Percentiles rank a stretch among this genome's conserved stretches.
These are phyloP conservation scores for Saksenaea oblongispora DNA, from an alignment of 371 early-diverging fungal genomes.

Conservation along the genomic window DNA sequence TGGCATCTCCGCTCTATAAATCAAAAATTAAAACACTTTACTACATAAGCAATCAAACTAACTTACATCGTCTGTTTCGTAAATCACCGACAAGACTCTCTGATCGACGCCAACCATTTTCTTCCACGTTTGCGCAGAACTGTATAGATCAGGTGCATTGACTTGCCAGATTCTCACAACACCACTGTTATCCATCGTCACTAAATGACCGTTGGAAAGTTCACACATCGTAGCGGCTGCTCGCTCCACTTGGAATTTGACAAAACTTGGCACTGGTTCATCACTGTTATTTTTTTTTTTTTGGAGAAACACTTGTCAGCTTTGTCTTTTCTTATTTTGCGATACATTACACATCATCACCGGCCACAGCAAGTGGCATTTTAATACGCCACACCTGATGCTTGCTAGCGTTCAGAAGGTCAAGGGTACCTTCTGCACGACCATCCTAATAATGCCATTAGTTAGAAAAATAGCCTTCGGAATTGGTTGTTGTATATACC, in stretches of 20 bases:
- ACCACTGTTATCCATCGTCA: conserved; percentile 70
- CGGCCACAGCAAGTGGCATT: conserved; percentile 62
- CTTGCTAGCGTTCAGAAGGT: conserved; percentile 57
- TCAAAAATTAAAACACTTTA: background rate
- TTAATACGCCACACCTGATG: conserved; percentile 63
- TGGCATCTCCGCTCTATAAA: conserved; percentile 19
- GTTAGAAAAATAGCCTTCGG: background rate
- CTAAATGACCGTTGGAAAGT: conserved; percentile 62
- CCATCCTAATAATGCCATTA: conserved; percentile 47
- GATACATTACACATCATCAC: conserved; percentile 21
- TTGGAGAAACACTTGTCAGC: background rate
- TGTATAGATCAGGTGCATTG: conserved; percentile 52
- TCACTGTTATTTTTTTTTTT: conserved; percentile 21
- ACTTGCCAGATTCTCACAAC: conserved; percentile 74
- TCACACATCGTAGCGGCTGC: conserved; percentile 63
- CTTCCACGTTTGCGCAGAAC: conserved; percentile 72
- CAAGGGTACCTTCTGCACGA: conserved; percentile 62
- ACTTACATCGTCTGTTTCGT: conserved; percentile 56
- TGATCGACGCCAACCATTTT: conserved; percentile 75
- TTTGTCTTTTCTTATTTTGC: background rate
- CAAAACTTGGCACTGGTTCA: conserved; percentile 43
- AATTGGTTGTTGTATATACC: background rate
- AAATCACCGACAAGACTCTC: conserved; percentile 62
- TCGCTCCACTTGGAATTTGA: conserved; percentile 54
- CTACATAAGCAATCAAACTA: background rate